Percentiles rank a stretch among this genome's conserved stretches.
These are phyloP conservation scores for Leavenworthia alabamica DNA, from an alignment of 345 rosid species.

Conservation along the genomic window DNA sequence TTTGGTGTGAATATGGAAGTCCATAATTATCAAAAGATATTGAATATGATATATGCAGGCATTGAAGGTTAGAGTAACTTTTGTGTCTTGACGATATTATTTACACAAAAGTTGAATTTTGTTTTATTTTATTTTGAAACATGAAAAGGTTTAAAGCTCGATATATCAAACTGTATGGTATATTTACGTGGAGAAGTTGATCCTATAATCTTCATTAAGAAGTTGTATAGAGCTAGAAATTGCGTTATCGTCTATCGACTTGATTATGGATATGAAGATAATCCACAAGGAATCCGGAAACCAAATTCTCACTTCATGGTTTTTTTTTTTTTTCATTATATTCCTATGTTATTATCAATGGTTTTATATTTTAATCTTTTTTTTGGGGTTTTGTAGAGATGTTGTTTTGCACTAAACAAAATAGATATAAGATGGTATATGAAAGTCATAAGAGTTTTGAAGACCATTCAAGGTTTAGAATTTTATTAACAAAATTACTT, in stretches of 20 bases:
- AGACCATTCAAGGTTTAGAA: slow-evolving; percentile 21
- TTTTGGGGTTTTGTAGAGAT: neutral
- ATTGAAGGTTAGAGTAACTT: slow-evolving; percentile 19
- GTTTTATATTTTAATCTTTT: neutral
- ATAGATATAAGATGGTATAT: slow-evolving; percentile 11
- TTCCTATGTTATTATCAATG: neutral
- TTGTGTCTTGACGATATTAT: neutral
- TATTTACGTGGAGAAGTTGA: slow-evolving; percentile 8
- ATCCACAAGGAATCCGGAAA: slow-evolving; percentile 19
- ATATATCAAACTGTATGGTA: slow-evolving; percentile 6
- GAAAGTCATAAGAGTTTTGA: slow-evolving; percentile 16
- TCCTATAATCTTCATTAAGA: slow-evolving; percentile 16
- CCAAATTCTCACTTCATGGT: slow-evolving; percentile 20
- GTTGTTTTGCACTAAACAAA: neutral
- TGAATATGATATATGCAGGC: neutral
- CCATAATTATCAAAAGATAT: slow-evolving; percentile 3
- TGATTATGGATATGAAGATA: slow-evolving; percentile 23
- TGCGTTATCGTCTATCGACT: slow-evolving; percentile 7
- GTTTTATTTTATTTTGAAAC: neutral
- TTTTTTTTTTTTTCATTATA: neutral
- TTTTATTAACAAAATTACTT: neutral
- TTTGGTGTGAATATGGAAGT: slow-evolving; percentile 11
- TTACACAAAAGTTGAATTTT: neutral
- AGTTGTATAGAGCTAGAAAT: slow-evolving; percentile 8
- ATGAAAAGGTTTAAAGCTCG: slow-evolving; percentile 8